Conservation (phyloP, 2,329 filamentous ascomycete genomes). For the Achaetomium macrosporum region DNA sequence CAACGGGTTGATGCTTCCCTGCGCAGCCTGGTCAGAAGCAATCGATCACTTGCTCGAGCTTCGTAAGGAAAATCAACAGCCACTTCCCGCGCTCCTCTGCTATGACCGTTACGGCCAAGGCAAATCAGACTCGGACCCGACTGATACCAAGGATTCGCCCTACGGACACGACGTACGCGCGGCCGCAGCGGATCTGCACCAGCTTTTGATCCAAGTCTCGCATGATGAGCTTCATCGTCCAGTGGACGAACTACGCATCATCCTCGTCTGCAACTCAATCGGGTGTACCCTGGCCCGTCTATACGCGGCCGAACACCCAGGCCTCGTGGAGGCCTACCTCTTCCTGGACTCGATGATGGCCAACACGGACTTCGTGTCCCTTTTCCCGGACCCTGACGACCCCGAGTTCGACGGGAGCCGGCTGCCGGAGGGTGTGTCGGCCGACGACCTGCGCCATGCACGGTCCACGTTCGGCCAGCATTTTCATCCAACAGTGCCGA, state of each 20-base stretch:
- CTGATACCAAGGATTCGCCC: slow-evolving; percentile 35
- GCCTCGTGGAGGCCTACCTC: slow-evolving; percentile 40
- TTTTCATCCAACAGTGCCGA: slow-evolving; percentile 46
- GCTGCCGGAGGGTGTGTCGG: slow-evolving; percentile 36
- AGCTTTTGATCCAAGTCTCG: slow-evolving; percentile 37
- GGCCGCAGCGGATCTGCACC: slow-evolving; percentile 39
- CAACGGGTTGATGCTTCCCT: slow-evolving; percentile 23
- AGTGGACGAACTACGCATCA: slow-evolving; percentile 21
- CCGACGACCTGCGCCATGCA: slow-evolving; percentile 31
- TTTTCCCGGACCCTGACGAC: slow-evolving; percentile 51
- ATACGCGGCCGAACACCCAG: slow-evolving; percentile 42
- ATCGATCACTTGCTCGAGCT: slow-evolving; percentile 16
- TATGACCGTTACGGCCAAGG: slow-evolving; percentile 57
- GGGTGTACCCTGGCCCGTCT: slow-evolving; percentile 48
- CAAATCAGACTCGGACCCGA: slow-evolving; percentile 39
- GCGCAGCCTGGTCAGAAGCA: slow-evolving; percentile 16
- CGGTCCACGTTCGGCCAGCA: slow-evolving; percentile 32
- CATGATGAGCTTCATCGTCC: slow-evolving; percentile 25
- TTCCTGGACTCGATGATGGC: slow-evolving; percentile 54
- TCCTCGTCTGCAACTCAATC: slow-evolving; percentile 49
- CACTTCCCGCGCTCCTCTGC: slow-evolving; percentile 40
- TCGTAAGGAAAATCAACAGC: neutral
- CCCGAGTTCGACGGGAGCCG: slow-evolving; percentile 36
- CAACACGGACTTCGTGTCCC: slow-evolving; percentile 48
- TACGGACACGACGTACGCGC: slow-evolving; percentile 44